Percentiles rank a stretch among this genome's conserved stretches.
Conservation (phyloP, 2,329 filamentous ascomycete genomes). For the Fusarium begoniae region DNA sequence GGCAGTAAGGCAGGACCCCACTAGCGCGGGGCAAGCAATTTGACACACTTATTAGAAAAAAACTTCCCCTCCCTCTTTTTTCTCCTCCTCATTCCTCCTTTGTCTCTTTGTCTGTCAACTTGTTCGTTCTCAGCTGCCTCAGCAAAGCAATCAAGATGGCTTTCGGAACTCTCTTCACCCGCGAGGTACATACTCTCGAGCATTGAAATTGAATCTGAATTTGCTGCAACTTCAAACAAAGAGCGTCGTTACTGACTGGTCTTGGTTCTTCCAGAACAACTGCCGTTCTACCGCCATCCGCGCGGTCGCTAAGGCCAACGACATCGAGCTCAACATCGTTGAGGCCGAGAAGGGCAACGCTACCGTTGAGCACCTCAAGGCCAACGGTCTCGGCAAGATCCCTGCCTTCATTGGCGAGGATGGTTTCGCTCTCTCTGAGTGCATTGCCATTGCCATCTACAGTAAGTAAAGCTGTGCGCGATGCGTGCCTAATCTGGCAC, state of each 20-base stretch:
- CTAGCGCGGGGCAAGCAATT: slow-evolving; percentile 48
- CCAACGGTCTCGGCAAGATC: slow-evolving; percentile 89
- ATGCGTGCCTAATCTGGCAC: slow-evolving; percentile 14
- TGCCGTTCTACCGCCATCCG: slow-evolving; percentile 87
- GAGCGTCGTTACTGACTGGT: slow-evolving; percentile 48
- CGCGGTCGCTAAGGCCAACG: slow-evolving; percentile 97
- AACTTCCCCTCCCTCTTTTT: slow-evolving; percentile 43
- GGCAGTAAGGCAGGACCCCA: slow-evolving; percentile 40
- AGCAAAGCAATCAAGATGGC: slow-evolving; percentile 73
- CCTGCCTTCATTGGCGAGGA: slow-evolving; percentile 93
- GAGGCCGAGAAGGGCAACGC: slow-evolving; percentile 73
- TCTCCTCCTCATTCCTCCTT: slow-evolving; percentile 37
- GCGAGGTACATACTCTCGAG: slow-evolving; percentile 66
- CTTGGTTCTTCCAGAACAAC: slow-evolving; percentile 72
- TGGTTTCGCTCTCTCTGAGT: slow-evolving; percentile 88
- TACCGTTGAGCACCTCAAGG: slow-evolving; percentile 80
- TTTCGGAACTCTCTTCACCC: slow-evolving; percentile 98
- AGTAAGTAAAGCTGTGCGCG: slow-evolving; percentile 69
- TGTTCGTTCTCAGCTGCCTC: slow-evolving; percentile 42
- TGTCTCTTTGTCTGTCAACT: slow-evolving; percentile 39
- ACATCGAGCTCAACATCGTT: slow-evolving; percentile 88
- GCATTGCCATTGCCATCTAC: slow-evolving; percentile 96
- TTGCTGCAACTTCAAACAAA: slow-evolving; percentile 19
- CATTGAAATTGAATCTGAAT: slow-evolving; percentile 26
- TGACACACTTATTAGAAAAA: slow-evolving; percentile 46